Conservation (phyloP, 495 filamentous ascomycete genomes). For the Lindgomyces ingoldianus region DNA sequence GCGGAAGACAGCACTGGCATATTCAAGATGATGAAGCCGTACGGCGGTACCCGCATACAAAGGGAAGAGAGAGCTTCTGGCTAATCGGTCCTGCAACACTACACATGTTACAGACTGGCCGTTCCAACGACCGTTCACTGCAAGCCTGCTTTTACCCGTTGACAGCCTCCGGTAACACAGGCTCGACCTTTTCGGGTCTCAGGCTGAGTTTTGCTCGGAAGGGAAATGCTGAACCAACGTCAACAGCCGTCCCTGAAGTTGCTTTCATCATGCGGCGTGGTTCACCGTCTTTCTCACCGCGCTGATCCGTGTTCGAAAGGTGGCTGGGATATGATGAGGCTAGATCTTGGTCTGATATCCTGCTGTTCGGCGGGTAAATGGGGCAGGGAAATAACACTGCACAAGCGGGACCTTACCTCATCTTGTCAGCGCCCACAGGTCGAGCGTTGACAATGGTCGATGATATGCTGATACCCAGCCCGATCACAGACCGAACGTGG, state of each 20-base stretch:
- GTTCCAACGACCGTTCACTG: conserved; percentile 26
- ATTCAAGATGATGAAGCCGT: too few species aligned
- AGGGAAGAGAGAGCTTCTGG: neutral
- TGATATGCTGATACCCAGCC: conserved; percentile 18
- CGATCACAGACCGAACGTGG: conserved; percentile 10
- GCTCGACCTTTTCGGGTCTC: conserved; percentile 7
- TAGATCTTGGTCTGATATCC: conserved; percentile 1
- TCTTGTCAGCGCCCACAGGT: conserved; percentile 12
- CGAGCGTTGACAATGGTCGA: neutral
- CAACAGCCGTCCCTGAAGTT: conserved; percentile 2
- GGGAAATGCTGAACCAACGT: conserved; percentile 6
- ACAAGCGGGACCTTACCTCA: conserved; percentile 24
- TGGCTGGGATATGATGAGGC: conserved; percentile 18
- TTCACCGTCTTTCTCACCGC: conserved; percentile 26
- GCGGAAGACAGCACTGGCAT: neutral
- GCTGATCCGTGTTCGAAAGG: neutral
- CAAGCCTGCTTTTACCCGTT: conserved; percentile 33
- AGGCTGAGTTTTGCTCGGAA: conserved; percentile 17
- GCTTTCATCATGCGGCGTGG: conserved; percentile 15
- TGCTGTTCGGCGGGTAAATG: conserved; percentile 27
- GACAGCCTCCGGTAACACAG: conserved; percentile 25
- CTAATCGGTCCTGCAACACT: conserved; percentile 30
- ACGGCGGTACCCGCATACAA: neutral
- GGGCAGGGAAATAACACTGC: conserved; percentile 11
- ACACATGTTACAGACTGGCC: conserved; percentile 11